Evolutionary conservation across 2,329 filamentous ascomycete genomes (phyloP).

Genomic region (Dactylellina haptotyla): DNA sequence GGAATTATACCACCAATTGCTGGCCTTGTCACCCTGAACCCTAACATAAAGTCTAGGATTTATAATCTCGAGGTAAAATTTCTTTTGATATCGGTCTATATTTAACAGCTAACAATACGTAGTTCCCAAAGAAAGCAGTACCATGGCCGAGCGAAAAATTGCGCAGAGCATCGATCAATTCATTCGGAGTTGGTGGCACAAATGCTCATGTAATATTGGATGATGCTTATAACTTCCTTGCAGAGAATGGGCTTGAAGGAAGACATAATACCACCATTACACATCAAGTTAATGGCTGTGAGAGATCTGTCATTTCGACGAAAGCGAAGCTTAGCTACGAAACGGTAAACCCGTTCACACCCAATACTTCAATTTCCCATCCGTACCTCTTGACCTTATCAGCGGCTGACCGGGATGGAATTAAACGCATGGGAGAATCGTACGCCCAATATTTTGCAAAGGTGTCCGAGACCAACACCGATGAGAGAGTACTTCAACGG

Average conservation of each 20-base stretch:
- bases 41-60: constrained; percentile 12
- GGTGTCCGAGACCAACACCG: background rate
- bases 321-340: too few relatives aligned
- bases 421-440: background rate
- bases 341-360: too few relatives aligned
- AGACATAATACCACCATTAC: constrained; percentile 10
- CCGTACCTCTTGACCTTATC: background rate
- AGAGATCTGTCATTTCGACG: too few relatives aligned
- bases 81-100: background rate
- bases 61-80: constrained; percentile 33
- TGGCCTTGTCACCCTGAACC: constrained; percentile 21
- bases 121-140: constrained; percentile 15
- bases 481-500: background rate
- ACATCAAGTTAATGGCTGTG: too few relatives aligned
- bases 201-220: constrained; percentile 53
- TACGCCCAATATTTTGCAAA: background rate
- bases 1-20: constrained; percentile 63
- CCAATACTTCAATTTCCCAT: too few relatives aligned
- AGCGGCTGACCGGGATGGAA: constrained; percentile 9
- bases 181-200: constrained; percentile 59
- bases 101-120: background rate
- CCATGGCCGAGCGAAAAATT: constrained; percentile 4
- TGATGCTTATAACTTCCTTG: constrained; percentile 17
- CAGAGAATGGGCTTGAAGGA: background rate
- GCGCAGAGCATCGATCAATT: constrained; percentile 56